Percentiles rank a stretch among this genome's conserved stretches.
Evolutionary conservation across 345 rosid species (phyloP).

Genomic region (Sisymbrium altissimum): DNA sequence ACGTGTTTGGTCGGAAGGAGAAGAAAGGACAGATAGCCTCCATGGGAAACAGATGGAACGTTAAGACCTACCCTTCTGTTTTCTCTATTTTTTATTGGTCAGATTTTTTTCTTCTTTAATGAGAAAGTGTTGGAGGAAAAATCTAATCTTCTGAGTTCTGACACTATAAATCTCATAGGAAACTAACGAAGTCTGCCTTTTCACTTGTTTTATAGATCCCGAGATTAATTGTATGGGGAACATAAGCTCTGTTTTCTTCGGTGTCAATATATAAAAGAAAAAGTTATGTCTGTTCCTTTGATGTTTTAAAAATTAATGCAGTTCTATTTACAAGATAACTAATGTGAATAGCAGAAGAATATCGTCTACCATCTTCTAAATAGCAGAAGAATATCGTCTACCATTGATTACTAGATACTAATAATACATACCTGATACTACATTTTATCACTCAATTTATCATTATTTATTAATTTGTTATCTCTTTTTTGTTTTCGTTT

Average conservation of each 20-base stretch:
- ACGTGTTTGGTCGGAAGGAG: slow-evolving; percentile 37
- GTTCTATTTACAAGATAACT: too few species aligned
- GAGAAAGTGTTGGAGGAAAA: background rate
- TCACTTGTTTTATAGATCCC: slow-evolving; percentile 23
- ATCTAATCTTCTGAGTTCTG: slow-evolving; percentile 28
- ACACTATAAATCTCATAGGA: slow-evolving; percentile 28
- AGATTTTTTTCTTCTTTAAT: background rate
- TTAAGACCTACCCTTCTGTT: slow-evolving; percentile 14
- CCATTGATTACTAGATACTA: too few species aligned
- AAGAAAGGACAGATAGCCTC: slow-evolving; percentile 34
- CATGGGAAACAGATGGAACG: slow-evolving; percentile 25
- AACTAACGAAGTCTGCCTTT: slow-evolving; percentile 22
- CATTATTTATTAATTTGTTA: too few species aligned
- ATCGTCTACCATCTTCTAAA: too few species aligned
- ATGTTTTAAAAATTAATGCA: too few species aligned
- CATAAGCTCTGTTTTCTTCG: background rate
- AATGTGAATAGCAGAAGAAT: too few species aligned
- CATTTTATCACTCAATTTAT: too few species aligned
- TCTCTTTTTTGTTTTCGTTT: too few species aligned
- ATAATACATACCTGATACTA: too few species aligned
- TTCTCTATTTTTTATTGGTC: background rate
- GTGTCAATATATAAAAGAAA: background rate
- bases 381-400: too few species aligned
- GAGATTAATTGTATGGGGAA: slow-evolving; percentile 19
- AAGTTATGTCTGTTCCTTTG: too few species aligned